phyloP scores from a whole-genome alignment of 495 filamentous ascomycete genomes.

The Xylaria acuta region DNA sequence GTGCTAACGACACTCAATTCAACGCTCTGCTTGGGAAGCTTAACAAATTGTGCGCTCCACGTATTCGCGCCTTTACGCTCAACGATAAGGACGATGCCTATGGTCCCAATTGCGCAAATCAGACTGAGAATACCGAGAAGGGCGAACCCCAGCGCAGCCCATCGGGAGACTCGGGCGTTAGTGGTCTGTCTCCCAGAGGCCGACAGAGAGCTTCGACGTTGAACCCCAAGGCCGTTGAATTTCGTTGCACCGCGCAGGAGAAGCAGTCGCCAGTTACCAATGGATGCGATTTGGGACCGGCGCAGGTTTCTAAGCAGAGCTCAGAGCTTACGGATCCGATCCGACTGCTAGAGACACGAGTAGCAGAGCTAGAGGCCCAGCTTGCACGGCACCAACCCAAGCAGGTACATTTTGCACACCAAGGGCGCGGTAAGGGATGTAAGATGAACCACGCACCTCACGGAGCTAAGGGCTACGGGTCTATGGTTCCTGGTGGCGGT shows the following conservation, averaged over 20 bases:
- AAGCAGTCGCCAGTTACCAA: conserved; percentile 1
- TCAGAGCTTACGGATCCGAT: conserved; percentile 12
- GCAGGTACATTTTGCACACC: conserved; percentile 11
- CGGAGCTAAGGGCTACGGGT: neutral
- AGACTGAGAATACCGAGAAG: neutral
- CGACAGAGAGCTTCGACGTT: conserved; percentile 21
- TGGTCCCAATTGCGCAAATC: neutral
- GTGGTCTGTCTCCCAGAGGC: conserved; percentile 15
- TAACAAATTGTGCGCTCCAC: conserved; percentile 27
- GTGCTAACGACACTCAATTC: conserved; percentile 21
- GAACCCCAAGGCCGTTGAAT: conserved; percentile 36
- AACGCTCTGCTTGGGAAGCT: conserved; percentile 31
- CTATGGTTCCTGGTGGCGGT: neutral
- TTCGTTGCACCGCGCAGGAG: conserved; percentile 19
- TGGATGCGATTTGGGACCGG: neutral
- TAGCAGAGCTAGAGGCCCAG: conserved; percentile 25
- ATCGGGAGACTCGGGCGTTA: conserved; percentile 28
- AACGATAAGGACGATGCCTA: conserved; percentile 1
- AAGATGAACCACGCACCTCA: conserved; percentile 6
- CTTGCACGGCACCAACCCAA: conserved; percentile 12
- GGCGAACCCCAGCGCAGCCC: conserved; percentile 4
- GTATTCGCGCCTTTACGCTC: conserved; percentile 11
- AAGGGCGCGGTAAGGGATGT: conserved; percentile 8
- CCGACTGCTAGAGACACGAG: conserved; percentile 19
- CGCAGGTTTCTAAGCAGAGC: neutral